phyloP scores from a whole-genome alignment of 495 filamentous ascomycete species.

The Immersiella caudata region DNA sequence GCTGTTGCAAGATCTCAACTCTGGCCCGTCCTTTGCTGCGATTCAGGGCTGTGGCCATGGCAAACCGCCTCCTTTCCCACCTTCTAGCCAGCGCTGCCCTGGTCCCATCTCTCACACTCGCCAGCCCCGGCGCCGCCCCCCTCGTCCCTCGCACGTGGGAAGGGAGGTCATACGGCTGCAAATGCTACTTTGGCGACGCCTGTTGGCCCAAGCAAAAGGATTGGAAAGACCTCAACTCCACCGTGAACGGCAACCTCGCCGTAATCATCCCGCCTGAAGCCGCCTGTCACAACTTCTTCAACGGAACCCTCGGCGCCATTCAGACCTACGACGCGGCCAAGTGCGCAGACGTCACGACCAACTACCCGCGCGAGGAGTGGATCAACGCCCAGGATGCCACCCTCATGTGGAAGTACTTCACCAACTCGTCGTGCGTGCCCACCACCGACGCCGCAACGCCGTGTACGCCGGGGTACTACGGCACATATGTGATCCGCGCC shows the following conservation, averaged over 20 bases:
- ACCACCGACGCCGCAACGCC: slow-evolving; percentile 50
- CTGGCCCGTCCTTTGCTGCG: no score
- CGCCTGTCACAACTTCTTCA: slow-evolving; percentile 35
- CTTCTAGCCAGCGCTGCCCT: no score
- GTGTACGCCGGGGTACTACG: not conserved
- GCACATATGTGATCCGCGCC: slow-evolving; percentile 44
- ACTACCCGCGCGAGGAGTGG: slow-evolving; percentile 15
- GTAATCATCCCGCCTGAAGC: slow-evolving; percentile 33
- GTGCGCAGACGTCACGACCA: slow-evolving; percentile 27
- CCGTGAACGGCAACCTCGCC: slow-evolving; percentile 32
- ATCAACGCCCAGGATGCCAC: not conserved
- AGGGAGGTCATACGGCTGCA: slow-evolving; percentile 24
- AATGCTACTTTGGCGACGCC: slow-evolving; percentile 37
- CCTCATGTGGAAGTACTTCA: slow-evolving; percentile 8
- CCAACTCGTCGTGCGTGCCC: slow-evolving; percentile 21
- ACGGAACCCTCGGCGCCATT: slow-evolving; percentile 14
- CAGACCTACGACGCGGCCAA: slow-evolving; percentile 32
- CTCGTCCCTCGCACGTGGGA: no score
- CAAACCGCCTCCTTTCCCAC: no score
- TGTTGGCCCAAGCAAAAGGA: slow-evolving; percentile 38
- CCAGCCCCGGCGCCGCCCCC: no score
- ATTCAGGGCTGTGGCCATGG: no score
- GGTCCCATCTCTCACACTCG: no score
- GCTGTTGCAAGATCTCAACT: no score
- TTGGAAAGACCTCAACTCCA: slow-evolving; percentile 37